Evolutionary conservation across 179 eudicot genomes (phyloP).

Genomic region (Amaranthus tricolor): DNA sequence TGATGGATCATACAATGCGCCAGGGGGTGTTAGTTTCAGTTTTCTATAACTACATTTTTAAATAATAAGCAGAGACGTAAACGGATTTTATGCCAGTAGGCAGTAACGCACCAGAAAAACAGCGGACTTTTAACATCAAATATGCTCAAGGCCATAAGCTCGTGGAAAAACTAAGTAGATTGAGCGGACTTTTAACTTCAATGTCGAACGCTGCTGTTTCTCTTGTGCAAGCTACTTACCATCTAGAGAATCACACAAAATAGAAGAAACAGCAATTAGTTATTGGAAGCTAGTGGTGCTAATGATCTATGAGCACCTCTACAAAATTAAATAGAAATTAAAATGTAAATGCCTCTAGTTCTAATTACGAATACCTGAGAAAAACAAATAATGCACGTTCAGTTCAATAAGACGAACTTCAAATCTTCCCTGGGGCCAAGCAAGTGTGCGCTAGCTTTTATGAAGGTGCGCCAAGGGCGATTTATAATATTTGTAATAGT

Average conservation of each 20-base stretch:
- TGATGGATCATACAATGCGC: too few relatives aligned
- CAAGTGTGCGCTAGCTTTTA: background rate
- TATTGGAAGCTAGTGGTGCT: background rate
- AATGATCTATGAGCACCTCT: background rate
- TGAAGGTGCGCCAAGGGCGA: background rate
- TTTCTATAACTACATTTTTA: background rate
- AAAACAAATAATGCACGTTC: background rate
- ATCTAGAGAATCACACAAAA: background rate
- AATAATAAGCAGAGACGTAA: background rate
- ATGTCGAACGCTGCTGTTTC: background rate
- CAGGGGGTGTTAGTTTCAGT: too few relatives aligned
- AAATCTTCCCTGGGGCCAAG: background rate
- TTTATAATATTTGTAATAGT: background rate
- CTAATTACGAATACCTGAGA: background rate
- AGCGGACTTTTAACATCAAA: background rate
- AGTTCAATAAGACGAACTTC: background rate
- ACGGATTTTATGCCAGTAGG: background rate
- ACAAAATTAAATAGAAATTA: background rate
- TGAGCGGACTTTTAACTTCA: background rate
- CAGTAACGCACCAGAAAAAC: background rate
- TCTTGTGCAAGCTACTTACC: background rate
- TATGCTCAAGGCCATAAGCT: background rate
- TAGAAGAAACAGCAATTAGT: background rate
- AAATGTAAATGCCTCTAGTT: background rate
- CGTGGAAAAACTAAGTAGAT: background rate